phyloP scores from a whole-genome alignment of 306 rosid genomes.

The Vigna trinervia region DNA sequence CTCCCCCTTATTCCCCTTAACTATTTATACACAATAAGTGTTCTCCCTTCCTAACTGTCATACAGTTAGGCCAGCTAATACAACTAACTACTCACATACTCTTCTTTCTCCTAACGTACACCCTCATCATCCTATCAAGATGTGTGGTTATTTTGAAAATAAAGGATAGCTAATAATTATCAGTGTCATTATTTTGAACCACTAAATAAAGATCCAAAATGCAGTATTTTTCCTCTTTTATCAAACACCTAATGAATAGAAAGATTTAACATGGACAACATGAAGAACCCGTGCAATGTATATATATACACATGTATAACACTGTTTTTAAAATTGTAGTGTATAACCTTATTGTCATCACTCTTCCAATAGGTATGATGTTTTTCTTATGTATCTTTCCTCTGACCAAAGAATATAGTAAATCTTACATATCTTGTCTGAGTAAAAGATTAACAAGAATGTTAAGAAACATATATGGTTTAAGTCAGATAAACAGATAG shows the following conservation, averaged over 20 bases:
- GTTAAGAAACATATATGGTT: conserved; percentile 16
- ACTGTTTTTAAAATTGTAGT: neutral
- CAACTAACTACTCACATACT: too few relatives aligned
- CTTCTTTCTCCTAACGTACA: too few relatives aligned
- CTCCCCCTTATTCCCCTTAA: too few relatives aligned
- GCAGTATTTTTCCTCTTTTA: neutral
- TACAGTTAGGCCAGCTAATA: too few relatives aligned
- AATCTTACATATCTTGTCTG: neutral
- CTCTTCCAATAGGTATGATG: conserved; percentile 21
- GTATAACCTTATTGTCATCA: neutral
- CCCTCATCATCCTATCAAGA: neutral
- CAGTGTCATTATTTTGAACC: conserved; percentile 10
- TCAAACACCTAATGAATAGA: neutral
- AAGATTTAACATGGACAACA: conserved; percentile 4
- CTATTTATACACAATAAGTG: too few relatives aligned
- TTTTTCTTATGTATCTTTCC: conserved; percentile 5
- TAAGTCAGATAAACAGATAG: conserved; percentile 2
- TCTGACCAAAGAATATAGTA: neutral
- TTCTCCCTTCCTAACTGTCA: too few relatives aligned
- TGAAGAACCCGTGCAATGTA: too few relatives aligned
- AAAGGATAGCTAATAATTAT: neutral
- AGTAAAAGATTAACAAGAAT: conserved; percentile 6
- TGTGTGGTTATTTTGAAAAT: neutral
- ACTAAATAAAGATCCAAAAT: neutral
- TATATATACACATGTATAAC: neutral